Base-by-base conservation (phyloP, 768 basidiomycete genomes). In the Boletellus sp. region DNA sequence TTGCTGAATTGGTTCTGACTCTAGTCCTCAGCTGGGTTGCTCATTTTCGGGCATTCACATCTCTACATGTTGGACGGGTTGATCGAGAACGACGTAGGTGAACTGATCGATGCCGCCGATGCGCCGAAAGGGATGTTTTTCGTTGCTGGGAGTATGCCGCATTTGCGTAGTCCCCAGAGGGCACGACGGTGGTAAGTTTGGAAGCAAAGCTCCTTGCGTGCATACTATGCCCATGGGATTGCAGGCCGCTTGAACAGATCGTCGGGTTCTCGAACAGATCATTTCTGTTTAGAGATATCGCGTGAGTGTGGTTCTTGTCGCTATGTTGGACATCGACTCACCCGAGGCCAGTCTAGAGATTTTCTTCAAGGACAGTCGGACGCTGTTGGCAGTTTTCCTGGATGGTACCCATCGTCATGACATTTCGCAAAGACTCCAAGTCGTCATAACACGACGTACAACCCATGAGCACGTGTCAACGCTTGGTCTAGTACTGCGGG, bases 301-400 rank as follows among this genome's bases (percentile, higher is more conserved):
- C 84, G 89, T 92, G 62, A 72, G 89, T 72, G 38, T 22, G 15
- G 24, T 42, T 12, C n/a, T 36, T 31, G 32, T 22, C 13, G 39
- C 8, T 33, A 23, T 11, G 9, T 32, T 16, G 19, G n/a, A 26
- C 26, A 5, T 38, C 7, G 6, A 23, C 40, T 46, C n/a, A 48
- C 43, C 28, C 41, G 32, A 11, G 8, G 6, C 22, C 53, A 94
- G 91, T 0, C 73, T 96, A 15, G 94, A 97, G 65, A 77, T 97
- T 10, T 95, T 94, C 70, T 92, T 96, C 75, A 86, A 83, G 58
- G 94, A 97, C 59, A 92, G 90, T 57, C 82, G 90, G 7, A 94
- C 90, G 15, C 72, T 96, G 39, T 73, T 97, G 19, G 75, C 91
- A 26, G 87, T 94, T 2, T 94, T 96, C 67, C 69, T 84, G 19